These are phyloP conservation scores for Exophiala calicioides DNA, from an alignment of 2,329 filamentous ascomycete genomes.

Conservation along the genomic window DNA sequence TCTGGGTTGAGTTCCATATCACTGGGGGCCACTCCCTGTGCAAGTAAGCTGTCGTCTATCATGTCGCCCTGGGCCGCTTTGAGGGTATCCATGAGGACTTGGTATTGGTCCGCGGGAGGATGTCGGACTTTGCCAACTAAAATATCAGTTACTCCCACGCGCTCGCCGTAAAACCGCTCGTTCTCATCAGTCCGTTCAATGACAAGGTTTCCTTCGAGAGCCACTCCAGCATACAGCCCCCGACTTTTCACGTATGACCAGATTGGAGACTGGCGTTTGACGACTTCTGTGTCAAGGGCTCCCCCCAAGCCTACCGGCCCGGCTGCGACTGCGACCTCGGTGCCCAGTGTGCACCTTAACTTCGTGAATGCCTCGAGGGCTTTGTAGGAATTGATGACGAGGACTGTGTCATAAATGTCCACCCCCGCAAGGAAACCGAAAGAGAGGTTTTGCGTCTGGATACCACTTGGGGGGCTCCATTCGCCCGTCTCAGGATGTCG, in stretches of 20 bases:
- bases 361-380: constrained; percentile 83
- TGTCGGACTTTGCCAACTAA: constrained; percentile 60
- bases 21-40: constrained; percentile 69
- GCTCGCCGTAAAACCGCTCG: constrained; percentile 76
- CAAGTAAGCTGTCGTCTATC: constrained; percentile 68
- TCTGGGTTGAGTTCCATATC: constrained; percentile 63
- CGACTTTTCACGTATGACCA: constrained; percentile 88
- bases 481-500: constrained; percentile 75
- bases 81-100: constrained; percentile 74
- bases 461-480: constrained; percentile 89
- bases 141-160: constrained; percentile 63
- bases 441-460: constrained; percentile 84
- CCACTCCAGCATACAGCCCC: constrained; percentile 83
- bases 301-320: constrained; percentile 78
- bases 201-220: constrained; percentile 82
- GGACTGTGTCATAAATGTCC: constrained; percentile 93
- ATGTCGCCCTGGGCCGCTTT: constrained; percentile 86
- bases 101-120: constrained; percentile 55
- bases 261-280: constrained; percentile 69
- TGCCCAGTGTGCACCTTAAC: constrained; percentile 75
- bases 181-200: constrained; percentile 88
- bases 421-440: constrained; percentile 88
- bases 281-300: constrained; percentile 67
- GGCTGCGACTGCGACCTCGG: constrained; percentile 73
- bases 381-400: constrained; percentile 85